phyloP scores from a whole-genome alignment of 78 protist genomes.

The Dictyostelium intermedium region DNA sequence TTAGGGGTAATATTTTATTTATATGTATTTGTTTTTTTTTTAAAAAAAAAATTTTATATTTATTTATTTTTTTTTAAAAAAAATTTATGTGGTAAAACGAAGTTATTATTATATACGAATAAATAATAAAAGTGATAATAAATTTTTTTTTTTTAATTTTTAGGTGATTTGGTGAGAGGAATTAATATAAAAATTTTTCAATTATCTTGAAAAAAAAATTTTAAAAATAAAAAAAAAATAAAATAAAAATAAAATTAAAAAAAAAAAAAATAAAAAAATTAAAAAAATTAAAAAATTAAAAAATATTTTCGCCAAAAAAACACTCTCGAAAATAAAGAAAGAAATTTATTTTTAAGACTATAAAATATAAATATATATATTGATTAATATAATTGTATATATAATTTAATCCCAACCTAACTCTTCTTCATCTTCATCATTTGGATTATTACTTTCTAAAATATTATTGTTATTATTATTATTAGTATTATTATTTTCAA shows the following conservation, averaged over 20 bases:
- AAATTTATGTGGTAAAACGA: not conserved
- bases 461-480: not conserved
- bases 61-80: no score
- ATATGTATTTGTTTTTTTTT: not conserved
- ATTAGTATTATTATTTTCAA: not conserved
- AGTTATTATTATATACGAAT: not conserved
- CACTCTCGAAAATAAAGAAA: not conserved
- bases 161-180: not conserved
- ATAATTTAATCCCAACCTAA: not conserved
- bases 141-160: no score
- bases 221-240: not conserved
- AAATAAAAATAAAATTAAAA: not conserved
- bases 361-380: no score
- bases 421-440: not conserved
- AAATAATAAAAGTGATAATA: not conserved
- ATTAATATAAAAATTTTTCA: not conserved
- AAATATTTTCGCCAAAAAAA: not conserved
- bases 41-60: no score
- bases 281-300: not conserved
- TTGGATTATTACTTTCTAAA: not conserved
- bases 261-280: not conserved
- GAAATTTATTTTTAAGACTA: no score
- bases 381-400: no score
- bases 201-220: not conserved
- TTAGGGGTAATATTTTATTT: not conserved